Percentiles rank a stretch among this genome's conserved stretches.
Conservation (phyloP, 2,329 filamentous ascomycete genomes). For the Calonectria honghensis region DNA sequence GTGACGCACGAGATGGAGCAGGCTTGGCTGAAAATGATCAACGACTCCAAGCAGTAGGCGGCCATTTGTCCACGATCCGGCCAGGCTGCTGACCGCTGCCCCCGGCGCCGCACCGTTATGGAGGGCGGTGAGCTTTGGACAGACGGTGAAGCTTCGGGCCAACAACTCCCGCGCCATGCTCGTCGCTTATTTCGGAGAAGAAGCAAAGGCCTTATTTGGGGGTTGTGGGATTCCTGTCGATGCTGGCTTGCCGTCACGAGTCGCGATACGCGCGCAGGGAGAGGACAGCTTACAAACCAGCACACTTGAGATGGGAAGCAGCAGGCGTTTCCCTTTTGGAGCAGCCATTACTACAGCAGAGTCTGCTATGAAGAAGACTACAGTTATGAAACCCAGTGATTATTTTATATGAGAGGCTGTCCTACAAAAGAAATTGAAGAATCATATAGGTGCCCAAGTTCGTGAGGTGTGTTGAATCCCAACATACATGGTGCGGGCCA, state of each 20-base stretch:
- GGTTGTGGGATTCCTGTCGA: slow-evolving; percentile 1
- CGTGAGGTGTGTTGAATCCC: background rate
- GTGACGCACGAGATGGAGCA: slow-evolving; percentile 65
- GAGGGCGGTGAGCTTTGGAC: slow-evolving; percentile 33
- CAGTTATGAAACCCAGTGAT: background rate
- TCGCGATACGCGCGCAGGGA: slow-evolving; percentile 9
- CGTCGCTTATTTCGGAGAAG: slow-evolving; percentile 21
- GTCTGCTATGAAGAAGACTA: background rate
- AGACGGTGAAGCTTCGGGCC: slow-evolving; percentile 28
- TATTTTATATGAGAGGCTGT: background rate
- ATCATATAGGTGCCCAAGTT: background rate
- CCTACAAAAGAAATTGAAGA: background rate
- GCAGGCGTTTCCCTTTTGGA: slow-evolving; percentile 6
- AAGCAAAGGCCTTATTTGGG: background rate
- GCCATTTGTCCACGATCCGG: background rate
- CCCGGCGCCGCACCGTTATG: background rate
- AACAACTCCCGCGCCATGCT: slow-evolving; percentile 21
- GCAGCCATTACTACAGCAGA: background rate
- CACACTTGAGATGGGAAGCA: slow-evolving; percentile 7
- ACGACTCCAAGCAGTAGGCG: slow-evolving; percentile 41
- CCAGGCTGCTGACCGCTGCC: slow-evolving; percentile 14
- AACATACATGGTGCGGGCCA: background rate
- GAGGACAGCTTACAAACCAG: slow-evolving; percentile 5
- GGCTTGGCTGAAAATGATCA: slow-evolving; percentile 61
- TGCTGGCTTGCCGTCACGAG: background rate